These are phyloP conservation scores for Gynostemma pentaphyllum DNA, from an alignment of 306 rosid species.

Conservation along the genomic window DNA sequence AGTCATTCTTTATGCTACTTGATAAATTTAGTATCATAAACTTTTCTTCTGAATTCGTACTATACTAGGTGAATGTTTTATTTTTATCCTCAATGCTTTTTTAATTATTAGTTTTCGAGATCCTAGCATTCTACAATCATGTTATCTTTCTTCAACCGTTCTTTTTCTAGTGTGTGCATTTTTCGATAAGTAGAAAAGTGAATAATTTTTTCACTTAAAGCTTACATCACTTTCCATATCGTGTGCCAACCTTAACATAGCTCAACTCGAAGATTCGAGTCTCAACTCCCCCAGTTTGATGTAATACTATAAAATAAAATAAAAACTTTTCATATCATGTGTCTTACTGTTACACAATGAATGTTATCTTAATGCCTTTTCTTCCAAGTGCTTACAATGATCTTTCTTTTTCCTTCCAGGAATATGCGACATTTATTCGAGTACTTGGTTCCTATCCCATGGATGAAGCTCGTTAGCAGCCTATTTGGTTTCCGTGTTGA, in stretches of 20 bases:
- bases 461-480: conserved; percentile 10
- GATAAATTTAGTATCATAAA: neutral
- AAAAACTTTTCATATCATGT: neutral
- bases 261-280: too few relatives aligned
- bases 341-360: neutral
- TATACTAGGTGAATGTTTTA: too few relatives aligned
- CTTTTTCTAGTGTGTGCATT: too few relatives aligned
- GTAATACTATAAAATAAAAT: too few relatives aligned
- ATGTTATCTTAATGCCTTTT: neutral
- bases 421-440: conserved; percentile 55
- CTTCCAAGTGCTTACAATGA: neutral
- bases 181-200: too few relatives aligned
- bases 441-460: conserved; percentile 64
- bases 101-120: too few relatives aligned
- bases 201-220: neutral
- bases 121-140: too few relatives aligned
- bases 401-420: conserved; percentile 28
- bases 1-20: neutral
- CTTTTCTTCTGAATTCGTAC: too few relatives aligned
- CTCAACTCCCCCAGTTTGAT: neutral
- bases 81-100: too few relatives aligned
- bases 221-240: too few relatives aligned
- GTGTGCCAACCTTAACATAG: too few relatives aligned
- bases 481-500: neutral
- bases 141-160: too few relatives aligned